phyloP scores from a whole-genome alignment of 495 filamentous ascomycete species.

The Tuber umbilicatum region DNA sequence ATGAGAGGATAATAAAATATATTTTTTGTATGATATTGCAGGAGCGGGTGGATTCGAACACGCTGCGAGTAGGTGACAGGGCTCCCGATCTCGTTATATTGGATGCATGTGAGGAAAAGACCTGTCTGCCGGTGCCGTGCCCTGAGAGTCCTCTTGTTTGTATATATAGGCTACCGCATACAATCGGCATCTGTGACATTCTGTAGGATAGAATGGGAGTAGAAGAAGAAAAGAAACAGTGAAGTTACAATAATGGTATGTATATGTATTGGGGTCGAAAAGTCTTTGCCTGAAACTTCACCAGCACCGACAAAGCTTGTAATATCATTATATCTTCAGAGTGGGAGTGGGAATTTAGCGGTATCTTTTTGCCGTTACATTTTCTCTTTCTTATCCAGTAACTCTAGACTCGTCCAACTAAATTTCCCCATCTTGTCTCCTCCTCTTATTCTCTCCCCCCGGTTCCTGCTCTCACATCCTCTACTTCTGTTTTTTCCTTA shows the following conservation, averaged over 20 bases:
- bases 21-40: neutral
- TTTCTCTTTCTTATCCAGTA: neutral
- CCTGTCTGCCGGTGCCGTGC: neutral
- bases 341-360: neutral
- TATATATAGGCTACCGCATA: neutral
- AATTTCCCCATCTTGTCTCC: conserved; percentile 7
- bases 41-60: neutral
- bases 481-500: neutral
- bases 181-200: neutral
- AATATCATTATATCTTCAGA: neutral
- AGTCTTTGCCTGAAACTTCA: neutral
- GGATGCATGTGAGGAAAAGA: neutral
- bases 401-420: conserved; percentile 8
- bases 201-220: neutral
- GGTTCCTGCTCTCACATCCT: neutral
- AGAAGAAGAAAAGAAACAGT: neutral
- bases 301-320: neutral
- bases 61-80: neutral
- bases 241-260: neutral
- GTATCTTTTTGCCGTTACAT: neutral
- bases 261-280: neutral
- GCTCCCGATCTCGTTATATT: neutral
- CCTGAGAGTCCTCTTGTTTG: neutral
- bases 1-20: neutral
- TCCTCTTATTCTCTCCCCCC: neutral